These are phyloP conservation scores for Biscutella auriculata DNA, from an alignment of 441 rosid species.

Conservation along the genomic window DNA sequence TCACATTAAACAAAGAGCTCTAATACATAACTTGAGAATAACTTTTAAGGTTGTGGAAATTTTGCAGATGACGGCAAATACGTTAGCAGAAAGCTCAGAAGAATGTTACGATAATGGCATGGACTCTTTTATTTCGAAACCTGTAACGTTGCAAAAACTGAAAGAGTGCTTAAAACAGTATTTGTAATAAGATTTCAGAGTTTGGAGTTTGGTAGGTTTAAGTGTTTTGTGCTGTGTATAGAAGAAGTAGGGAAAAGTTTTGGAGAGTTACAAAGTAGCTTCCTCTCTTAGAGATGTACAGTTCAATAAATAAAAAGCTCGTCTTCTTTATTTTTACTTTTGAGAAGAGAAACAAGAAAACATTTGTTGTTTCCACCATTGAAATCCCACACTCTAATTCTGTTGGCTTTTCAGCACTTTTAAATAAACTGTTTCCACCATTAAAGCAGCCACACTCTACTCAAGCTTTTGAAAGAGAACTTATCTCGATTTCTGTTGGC, in stretches of 20 bases:
- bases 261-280: constrained; percentile 28
- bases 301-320: constrained; percentile 11
- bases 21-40: constrained; percentile 23
- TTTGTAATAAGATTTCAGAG: constrained; percentile 27
- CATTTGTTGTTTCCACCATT: constrained; percentile 11
- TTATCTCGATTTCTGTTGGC: constrained; percentile 48
- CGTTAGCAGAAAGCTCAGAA: constrained; percentile 78
- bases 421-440: no score
- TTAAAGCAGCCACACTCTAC: constrained; percentile 5
- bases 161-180: constrained; percentile 62
- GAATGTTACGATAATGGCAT: constrained; percentile 87
- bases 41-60: constrained; percentile 15
- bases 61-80: constrained; percentile 94
- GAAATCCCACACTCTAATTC: not conserved
- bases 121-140: constrained; percentile 92
- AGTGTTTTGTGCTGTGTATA: constrained; percentile 26
- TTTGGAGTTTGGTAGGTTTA: constrained; percentile 26
- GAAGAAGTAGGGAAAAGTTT: constrained; percentile 41
- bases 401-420: no score
- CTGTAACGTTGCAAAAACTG: constrained; percentile 70
- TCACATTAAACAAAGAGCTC: constrained; percentile 38
- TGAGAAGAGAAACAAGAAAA: constrained; percentile 9
- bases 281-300: constrained; percentile 17
- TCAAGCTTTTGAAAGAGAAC: not conserved
- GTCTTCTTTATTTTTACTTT: constrained; percentile 17